Conservation (phyloP, 768 basidiomycete species). For the Nidularia pulvinata region DNA sequence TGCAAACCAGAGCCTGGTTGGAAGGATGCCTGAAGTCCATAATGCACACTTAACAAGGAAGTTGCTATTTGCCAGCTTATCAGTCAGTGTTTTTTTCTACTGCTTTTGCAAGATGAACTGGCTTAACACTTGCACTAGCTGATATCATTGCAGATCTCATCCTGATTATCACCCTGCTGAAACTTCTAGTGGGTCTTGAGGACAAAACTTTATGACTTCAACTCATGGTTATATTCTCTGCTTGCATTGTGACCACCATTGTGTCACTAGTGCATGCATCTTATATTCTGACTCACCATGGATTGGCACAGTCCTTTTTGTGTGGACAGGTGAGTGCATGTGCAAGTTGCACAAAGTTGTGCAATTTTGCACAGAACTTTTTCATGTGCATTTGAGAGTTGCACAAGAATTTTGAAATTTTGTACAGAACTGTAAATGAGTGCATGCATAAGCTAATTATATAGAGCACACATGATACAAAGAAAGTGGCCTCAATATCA, state of each 20-base stretch:
- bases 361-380: too few species aligned
- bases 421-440: too few species aligned
- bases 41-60: conserved; percentile 41
- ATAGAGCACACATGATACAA: too few species aligned
- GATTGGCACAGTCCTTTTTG: too few species aligned
- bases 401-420: too few species aligned
- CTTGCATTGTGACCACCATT: conserved; percentile 48
- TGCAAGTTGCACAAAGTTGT: too few species aligned
- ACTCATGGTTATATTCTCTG: conserved; percentile 49
- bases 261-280: conserved; percentile 46
- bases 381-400: too few species aligned
- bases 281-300: conserved; percentile 25
- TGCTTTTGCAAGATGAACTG: background rate
- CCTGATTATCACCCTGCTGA: conserved; percentile 4
- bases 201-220: conserved; percentile 8
- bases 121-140: conserved; percentile 2
- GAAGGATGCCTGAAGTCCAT: conserved; percentile 30
- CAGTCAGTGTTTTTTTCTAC: conserved; percentile 30
- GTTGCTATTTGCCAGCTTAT: conserved; percentile 53
- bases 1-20: conserved; percentile 36
- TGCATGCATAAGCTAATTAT: too few species aligned
- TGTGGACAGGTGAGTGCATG: too few species aligned
- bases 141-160: conserved; percentile 8
- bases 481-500: too few species aligned
- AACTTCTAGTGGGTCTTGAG: conserved; percentile 9